Conservation (phyloP, 768 basidiomycete species). For the Dioszegia hungarica region DNA sequence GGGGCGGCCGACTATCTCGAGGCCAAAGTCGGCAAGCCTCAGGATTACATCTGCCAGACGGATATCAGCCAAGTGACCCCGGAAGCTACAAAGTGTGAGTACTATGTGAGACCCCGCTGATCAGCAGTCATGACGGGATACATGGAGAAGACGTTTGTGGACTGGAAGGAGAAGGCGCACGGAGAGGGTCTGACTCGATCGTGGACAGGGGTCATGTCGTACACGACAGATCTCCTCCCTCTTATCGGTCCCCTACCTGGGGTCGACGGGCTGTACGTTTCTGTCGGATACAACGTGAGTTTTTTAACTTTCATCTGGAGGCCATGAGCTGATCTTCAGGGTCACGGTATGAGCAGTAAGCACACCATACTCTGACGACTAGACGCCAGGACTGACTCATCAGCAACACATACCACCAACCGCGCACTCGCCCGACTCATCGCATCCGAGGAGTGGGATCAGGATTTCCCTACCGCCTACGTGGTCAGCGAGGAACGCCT, state of each 20-base stretch:
- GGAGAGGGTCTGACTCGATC: conserved; percentile 8
- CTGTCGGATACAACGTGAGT: not conserved
- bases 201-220: conserved; percentile 7
- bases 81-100: conserved; percentile 13
- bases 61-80: not conserved
- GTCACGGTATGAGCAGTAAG: conserved; percentile 5
- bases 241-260: not conserved
- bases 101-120: no score
- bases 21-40: conserved; percentile 1
- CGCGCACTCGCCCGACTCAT: not conserved
- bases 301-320: not conserved
- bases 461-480: not conserved
- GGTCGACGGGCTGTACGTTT: not conserved
- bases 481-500: not conserved
- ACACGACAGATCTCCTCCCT: not conserved
- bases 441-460: not conserved
- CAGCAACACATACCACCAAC: not conserved
- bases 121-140: not conserved
- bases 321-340: not conserved
- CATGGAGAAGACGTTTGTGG: not conserved
- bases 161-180: conserved; percentile 6
- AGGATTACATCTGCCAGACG: conserved; percentile 11
- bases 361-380: not conserved
- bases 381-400: not conserved
- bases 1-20: not conserved